A percentile compares a stretch with the other conserved stretches of the same genome.
phyloP scores from a whole-genome alignment of 2,329 filamentous ascomycete species.

The Chaetomiaceae sp. region DNA sequence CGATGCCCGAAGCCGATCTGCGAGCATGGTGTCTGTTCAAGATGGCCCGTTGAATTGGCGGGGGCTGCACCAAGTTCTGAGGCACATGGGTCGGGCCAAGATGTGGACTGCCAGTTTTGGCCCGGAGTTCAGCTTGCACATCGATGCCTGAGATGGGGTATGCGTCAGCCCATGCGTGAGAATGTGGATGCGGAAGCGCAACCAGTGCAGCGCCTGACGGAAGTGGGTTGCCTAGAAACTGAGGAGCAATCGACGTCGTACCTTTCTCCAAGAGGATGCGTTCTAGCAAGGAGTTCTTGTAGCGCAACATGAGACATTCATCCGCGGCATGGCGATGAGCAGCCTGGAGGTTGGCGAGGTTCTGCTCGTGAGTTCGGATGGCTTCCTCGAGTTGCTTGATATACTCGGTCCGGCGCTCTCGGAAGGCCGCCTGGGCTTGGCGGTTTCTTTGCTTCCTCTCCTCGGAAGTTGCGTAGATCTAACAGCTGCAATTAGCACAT shows the following conservation, averaged over 20 bases:
- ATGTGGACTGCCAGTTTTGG: slow-evolving; percentile 85
- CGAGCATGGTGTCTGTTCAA: slow-evolving; percentile 73
- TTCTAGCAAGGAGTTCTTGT: slow-evolving; percentile 96
- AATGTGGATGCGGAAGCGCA: background rate
- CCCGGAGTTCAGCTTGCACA: slow-evolving; percentile 89
- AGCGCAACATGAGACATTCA: slow-evolving; percentile 95
- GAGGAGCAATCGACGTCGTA: slow-evolving; percentile 34
- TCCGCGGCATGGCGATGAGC: slow-evolving; percentile 92
- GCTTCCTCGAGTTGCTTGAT: slow-evolving; percentile 98
- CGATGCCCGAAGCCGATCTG: slow-evolving; percentile 67
- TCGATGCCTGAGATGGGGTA: slow-evolving; percentile 66
- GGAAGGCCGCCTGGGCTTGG: slow-evolving; percentile 94
- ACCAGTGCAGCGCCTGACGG: background rate
- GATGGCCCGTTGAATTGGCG: slow-evolving; percentile 74
- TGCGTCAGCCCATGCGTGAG: slow-evolving; percentile 9
- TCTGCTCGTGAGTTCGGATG: slow-evolving; percentile 95
- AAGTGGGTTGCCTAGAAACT: background rate
- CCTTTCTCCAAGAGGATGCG: slow-evolving; percentile 95
- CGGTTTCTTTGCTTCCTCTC: slow-evolving; percentile 97
- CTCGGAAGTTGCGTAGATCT: slow-evolving; percentile 99
- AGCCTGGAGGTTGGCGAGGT: slow-evolving; percentile 84
- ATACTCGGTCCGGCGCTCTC: slow-evolving; percentile 95
- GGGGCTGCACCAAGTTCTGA: slow-evolving; percentile 66
- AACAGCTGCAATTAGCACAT: slow-evolving; percentile 18
- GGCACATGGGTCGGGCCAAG: slow-evolving; percentile 65